phyloP scores from a whole-genome alignment of 179 eudicot species.

The Beta lomatogona region DNA sequence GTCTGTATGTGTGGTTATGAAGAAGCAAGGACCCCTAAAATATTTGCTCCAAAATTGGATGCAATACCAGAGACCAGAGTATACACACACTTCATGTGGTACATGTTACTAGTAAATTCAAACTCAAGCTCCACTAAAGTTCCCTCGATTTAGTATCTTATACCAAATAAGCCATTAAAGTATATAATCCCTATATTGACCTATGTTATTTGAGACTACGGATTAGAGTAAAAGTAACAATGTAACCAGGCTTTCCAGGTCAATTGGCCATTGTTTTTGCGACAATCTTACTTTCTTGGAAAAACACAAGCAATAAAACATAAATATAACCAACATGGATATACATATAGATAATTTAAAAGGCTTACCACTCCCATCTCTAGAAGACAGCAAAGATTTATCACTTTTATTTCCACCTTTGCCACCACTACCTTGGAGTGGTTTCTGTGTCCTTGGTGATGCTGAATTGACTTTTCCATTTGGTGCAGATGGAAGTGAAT shows the following conservation, averaged over 20 bases:
- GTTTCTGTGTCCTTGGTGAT: constrained; percentile 48
- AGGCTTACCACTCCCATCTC: constrained; percentile 48
- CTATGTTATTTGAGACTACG: background rate
- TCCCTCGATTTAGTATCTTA: background rate
- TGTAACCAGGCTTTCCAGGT: background rate
- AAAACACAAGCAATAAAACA: background rate
- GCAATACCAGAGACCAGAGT: background rate
- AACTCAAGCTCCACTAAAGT: background rate
- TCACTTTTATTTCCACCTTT: constrained; percentile 44
- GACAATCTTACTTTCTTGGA: background rate
- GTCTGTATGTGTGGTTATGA: too few relatives aligned
- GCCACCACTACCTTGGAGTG: constrained; percentile 40
- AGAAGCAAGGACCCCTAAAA: too few relatives aligned
- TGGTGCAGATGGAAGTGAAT: constrained; percentile 48
- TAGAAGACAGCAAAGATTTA: constrained; percentile 41
- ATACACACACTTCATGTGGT: background rate
- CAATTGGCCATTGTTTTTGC: background rate
- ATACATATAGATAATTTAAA: background rate
- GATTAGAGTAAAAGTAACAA: background rate
- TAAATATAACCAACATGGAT: background rate
- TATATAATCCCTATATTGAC: background rate
- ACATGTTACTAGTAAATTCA: too few relatives aligned
- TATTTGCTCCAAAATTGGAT: background rate
- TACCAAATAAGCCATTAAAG: background rate
- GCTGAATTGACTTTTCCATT: constrained; percentile 45